phyloP scores from a whole-genome alignment of 768 basidiomycete species.

The Boletus vinaceobasis region DNA sequence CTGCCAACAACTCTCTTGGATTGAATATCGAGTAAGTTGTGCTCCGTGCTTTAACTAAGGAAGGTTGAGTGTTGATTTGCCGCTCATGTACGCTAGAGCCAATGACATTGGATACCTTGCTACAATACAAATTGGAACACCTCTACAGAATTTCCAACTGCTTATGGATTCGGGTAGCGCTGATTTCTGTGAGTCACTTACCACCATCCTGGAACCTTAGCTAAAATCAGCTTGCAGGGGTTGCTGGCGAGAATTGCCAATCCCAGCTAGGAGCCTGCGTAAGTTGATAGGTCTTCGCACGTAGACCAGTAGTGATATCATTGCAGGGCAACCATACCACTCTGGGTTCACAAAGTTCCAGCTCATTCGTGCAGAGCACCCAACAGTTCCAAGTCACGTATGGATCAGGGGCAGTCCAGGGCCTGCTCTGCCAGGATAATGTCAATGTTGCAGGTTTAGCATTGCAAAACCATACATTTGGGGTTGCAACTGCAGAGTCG shows the following conservation, averaged over 20 bases:
- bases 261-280: slow-evolving; percentile 42
- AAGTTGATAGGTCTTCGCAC: slow-evolving; percentile 13
- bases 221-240: slow-evolving; percentile 31
- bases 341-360: slow-evolving; percentile 60
- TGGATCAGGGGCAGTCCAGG: slow-evolving; percentile 66
- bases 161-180: slow-evolving; percentile 72
- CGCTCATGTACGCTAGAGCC: slow-evolving; percentile 29
- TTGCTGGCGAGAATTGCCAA: slow-evolving; percentile 52
- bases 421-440: slow-evolving; percentile 60
- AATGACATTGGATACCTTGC: slow-evolving; percentile 58
- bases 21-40: slow-evolving; percentile 63
- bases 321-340: slow-evolving; percentile 60
- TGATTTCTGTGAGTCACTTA: slow-evolving; percentile 46
- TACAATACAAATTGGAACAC: slow-evolving; percentile 64
- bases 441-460: slow-evolving; percentile 60
- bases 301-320: slow-evolving; percentile 19
- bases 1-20: slow-evolving; percentile 54
- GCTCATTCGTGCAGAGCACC: slow-evolving; percentile 53
- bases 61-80: background rate
- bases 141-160: slow-evolving; percentile 51
- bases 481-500: slow-evolving; percentile 59
- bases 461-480: slow-evolving; percentile 61
- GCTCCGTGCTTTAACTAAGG: background rate
- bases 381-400: slow-evolving; percentile 60
- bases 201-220: background rate